Conservation (phyloP, 352 stramenopile species). For the Pythium guiyangense region DNA sequence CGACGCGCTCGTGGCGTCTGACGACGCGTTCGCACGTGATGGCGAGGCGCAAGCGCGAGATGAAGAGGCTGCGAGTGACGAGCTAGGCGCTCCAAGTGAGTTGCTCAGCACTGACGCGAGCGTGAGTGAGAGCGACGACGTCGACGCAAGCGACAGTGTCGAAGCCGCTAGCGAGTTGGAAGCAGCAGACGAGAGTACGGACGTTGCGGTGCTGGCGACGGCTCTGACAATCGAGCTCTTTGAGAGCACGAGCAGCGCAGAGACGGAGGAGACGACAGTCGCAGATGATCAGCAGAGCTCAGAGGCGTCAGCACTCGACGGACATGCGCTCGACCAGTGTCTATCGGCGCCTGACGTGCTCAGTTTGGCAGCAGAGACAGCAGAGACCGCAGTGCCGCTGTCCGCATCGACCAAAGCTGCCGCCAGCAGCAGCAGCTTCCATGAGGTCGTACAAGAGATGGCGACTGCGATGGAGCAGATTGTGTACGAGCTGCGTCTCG, state of each 20-base stretch:
- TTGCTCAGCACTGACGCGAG: background rate
- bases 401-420: background rate
- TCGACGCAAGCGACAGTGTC: background rate
- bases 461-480: constrained; percentile 10
- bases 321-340: background rate
- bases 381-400: too few relatives aligned
- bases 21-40: background rate
- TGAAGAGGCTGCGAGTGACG: background rate
- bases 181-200: background rate
- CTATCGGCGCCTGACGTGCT: background rate
- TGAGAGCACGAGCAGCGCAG: background rate
- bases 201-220: too few relatives aligned
- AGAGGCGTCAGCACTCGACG: background rate
- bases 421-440: background rate
- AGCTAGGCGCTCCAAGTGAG: background rate
- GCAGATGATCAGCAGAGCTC: background rate
- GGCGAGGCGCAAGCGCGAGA: background rate
- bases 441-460: constrained; percentile 2
- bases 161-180: background rate
- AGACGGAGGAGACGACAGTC: background rate
- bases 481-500: constrained; percentile 4
- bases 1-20: too few relatives aligned
- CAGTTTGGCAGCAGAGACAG: background rate
- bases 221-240: background rate
- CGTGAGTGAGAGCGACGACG: too few relatives aligned